Evolutionary conservation across 2,329 filamentous ascomycete species (phyloP).

Genomic region (Emergomyces pasteurianus): DNA sequence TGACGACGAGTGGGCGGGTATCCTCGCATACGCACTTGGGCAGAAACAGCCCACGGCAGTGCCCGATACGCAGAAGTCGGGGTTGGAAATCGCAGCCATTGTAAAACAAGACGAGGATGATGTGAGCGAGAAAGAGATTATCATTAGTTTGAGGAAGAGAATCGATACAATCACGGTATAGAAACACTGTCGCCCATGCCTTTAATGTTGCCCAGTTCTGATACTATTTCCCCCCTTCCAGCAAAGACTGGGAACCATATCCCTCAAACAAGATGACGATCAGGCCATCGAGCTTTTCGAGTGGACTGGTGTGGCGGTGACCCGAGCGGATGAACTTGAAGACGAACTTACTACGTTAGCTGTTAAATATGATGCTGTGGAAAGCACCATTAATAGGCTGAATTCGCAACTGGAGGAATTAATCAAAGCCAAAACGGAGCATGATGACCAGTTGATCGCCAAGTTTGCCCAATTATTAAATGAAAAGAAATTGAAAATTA

Average conservation of each 20-base stretch:
- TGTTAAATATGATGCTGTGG: slow-evolving; percentile 31
- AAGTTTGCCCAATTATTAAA: slow-evolving; percentile 49
- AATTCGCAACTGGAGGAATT: slow-evolving; percentile 46
- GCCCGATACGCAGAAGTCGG: slow-evolving; percentile 13
- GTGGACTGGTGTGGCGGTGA: slow-evolving; percentile 41
- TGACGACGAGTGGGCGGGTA: slow-evolving; percentile 31
- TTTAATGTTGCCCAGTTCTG: not conserved
- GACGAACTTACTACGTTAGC: slow-evolving; percentile 31
- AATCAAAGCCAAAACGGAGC: slow-evolving; percentile 43
- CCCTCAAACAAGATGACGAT: slow-evolving; percentile 40
- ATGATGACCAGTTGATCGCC: slow-evolving; percentile 45
- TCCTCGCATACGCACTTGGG: slow-evolving; percentile 25
- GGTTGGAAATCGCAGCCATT: slow-evolving; percentile 22
- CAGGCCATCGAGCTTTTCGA: slow-evolving; percentile 45
- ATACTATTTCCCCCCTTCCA: slow-evolving; percentile 14
- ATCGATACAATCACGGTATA: slow-evolving; percentile 39
- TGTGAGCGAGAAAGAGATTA: slow-evolving; percentile 23
- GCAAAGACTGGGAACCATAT: slow-evolving; percentile 44
- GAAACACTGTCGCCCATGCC: not conserved
- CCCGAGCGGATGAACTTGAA: slow-evolving; percentile 32
- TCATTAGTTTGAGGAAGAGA: slow-evolving; percentile 31
- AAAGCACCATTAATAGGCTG: slow-evolving; percentile 40
- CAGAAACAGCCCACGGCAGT: slow-evolving; percentile 14
- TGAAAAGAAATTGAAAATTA: slow-evolving; percentile 53
- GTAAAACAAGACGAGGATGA: slow-evolving; percentile 12